These are phyloP conservation scores for Arabis alpina DNA, from an alignment of 345 rosid genomes.

Conservation along the genomic window DNA sequence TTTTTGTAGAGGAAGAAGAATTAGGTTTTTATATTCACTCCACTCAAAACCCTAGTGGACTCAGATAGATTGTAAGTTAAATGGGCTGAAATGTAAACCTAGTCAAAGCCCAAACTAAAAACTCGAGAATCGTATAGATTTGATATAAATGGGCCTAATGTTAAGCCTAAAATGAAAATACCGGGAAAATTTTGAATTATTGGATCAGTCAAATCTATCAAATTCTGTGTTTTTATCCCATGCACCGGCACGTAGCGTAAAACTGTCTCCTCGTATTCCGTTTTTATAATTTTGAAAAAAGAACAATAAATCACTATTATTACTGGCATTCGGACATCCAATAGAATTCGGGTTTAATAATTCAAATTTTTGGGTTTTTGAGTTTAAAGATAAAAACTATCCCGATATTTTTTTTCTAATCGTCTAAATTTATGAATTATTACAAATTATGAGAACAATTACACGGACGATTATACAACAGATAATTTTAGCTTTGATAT, in stretches of 20 bases:
- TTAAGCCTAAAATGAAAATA: conserved; percentile 11
- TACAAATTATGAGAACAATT: too few species aligned
- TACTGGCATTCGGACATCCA: too few species aligned
- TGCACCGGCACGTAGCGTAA: conserved; percentile 7
- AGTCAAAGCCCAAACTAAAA: conserved; percentile 8
- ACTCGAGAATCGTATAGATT: neutral
- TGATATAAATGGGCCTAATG: neutral
- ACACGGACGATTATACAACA: too few species aligned
- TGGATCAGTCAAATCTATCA: conserved; percentile 30
- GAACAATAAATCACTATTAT: conserved; percentile 2
- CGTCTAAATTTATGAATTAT: too few species aligned
- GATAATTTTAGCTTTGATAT: too few species aligned
- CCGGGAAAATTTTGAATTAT: conserved; percentile 21
- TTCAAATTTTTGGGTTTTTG: too few species aligned
- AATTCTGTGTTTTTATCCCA: neutral
- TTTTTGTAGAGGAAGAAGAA: neutral
- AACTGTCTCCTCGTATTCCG: conserved; percentile 40
- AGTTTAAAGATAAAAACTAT: too few species aligned
- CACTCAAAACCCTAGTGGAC: conserved; percentile 38
- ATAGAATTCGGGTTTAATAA: too few species aligned
- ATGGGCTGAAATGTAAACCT: conserved; percentile 1
- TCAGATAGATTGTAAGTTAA: neutral
- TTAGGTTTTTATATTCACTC: neutral
- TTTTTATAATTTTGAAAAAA: conserved; percentile 1
- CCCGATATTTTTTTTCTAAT: too few species aligned